Conservation (phyloP, 2,329 filamentous ascomycete species). For the Aspergillus aculeatus region DNA sequence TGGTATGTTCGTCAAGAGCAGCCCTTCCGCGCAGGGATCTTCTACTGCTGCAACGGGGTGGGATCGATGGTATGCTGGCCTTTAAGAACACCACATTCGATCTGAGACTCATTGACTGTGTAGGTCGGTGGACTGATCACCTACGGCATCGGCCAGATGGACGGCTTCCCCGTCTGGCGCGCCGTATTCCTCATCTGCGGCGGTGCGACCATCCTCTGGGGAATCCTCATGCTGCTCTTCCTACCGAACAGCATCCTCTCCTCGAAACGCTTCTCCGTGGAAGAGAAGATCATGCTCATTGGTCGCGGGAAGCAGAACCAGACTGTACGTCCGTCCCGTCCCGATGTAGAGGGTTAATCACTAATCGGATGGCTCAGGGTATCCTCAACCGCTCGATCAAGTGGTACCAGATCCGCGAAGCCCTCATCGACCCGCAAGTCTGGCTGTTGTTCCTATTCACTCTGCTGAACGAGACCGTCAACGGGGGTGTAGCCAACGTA, state of each 20-base stretch:
- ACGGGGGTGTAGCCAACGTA: slow-evolving; percentile 52
- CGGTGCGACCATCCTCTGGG: slow-evolving; percentile 46
- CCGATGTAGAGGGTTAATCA: background rate
- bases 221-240: slow-evolving; percentile 39
- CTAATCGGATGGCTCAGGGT: slow-evolving; percentile 23
- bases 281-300: slow-evolving; percentile 48
- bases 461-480: slow-evolving; percentile 54
- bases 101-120: no score
- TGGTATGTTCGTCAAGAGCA: slow-evolving; percentile 52
- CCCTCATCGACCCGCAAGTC: slow-evolving; percentile 46
- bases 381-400: slow-evolving; percentile 52
- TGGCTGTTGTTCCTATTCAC: slow-evolving; percentile 48
- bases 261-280: slow-evolving; percentile 42
- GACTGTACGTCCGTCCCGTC: background rate
- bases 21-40: slow-evolving; percentile 48
- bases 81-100: background rate
- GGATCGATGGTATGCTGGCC: slow-evolving; percentile 31
- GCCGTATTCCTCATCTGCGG: slow-evolving; percentile 49
- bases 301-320: slow-evolving; percentile 31
- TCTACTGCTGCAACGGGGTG: slow-evolving; percentile 44
- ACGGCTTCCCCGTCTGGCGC: slow-evolving; percentile 46
- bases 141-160: slow-evolving; percentile 43
- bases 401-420: slow-evolving; percentile 50
- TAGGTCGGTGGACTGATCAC: slow-evolving; percentile 26
- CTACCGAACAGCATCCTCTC: slow-evolving; percentile 47